Evolutionary conservation across 352 stramenopile species (phyloP), one percentile per base, ranked within the genome.

Genomic region (Poterioochromonas sp.): DNA sequence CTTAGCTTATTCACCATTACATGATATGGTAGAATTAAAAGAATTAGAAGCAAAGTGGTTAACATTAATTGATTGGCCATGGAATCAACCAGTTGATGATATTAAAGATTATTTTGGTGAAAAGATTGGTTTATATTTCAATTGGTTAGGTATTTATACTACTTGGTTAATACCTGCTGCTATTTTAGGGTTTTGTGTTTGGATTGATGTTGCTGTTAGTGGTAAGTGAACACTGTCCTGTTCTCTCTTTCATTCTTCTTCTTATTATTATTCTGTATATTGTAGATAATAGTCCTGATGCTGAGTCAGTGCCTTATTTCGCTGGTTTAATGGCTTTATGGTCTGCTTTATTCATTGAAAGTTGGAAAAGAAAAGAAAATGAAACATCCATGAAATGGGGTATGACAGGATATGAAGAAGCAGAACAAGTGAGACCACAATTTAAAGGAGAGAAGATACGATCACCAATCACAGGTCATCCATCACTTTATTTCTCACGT

Each of bases 111-210:
- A 94, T 79, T 89, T 91, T 77, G 90, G 89, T 40, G 90, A 95
- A 82, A 91, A 97, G 83, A 89, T 98, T 70, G 93, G 91, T 0
- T 96, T 98, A 76, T 99, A 99, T 85, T 98, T 98, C 86, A 92
- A 91, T 8, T 98, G 97, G 83, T 82, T 98, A 2, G 91, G 95
- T 47, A 94, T 95, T 86, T 97, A 95, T 83, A 95, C 93, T 32
- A 88, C 89, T 70, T 84, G 81, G 81, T 86, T 99, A 8, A 81
- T 97, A 3, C 88, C 90, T 18, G 89, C 95, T 18, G 90, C 91
- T 39, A 79, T 90, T 11, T 79, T 97, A 40, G 94, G 94, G 0
- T 68, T 82, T 22, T 73, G 95, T 26, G 90, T 96, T 32, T 93
- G 96, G 78, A 82, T 96, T 12, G 70, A 91, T 74, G 88, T 94